A percentile compares a stretch with the other conserved stretches of the same genome.
phyloP scores from a whole-genome alignment of 2,329 filamentous ascomycete genomes.

The Alternaria sp. region DNA sequence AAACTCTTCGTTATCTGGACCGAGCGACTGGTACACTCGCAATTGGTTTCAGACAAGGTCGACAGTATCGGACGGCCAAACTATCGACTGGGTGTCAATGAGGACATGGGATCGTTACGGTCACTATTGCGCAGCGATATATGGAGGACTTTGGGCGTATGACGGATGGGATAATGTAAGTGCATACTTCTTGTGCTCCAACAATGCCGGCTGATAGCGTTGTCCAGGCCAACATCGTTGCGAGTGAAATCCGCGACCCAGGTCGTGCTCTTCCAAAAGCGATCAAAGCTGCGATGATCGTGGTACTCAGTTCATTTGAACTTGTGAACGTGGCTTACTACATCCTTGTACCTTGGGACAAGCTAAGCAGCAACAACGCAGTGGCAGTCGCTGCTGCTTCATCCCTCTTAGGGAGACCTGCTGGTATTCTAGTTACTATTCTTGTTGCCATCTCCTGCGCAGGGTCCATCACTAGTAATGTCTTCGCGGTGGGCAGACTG shows the following conservation, averaged over 20 bases:
- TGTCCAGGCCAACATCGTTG: slow-evolving; percentile 49
- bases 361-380: slow-evolving; percentile 67
- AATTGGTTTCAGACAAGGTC: slow-evolving; percentile 65
- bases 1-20: slow-evolving; percentile 39
- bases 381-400: slow-evolving; percentile 66
- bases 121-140: slow-evolving; percentile 68
- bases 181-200: neutral
- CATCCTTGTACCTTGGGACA: slow-evolving; percentile 67
- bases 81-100: slow-evolving; percentile 51
- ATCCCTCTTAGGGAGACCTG: slow-evolving; percentile 61
- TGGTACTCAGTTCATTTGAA: slow-evolving; percentile 68
- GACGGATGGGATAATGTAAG: slow-evolving; percentile 72
- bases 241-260: slow-evolving; percentile 49
- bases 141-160: slow-evolving; percentile 71
- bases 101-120: slow-evolving; percentile 68
- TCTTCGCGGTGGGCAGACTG: slow-evolving; percentile 70
- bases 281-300: slow-evolving; percentile 68
- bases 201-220: neutral
- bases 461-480: slow-evolving; percentile 69
- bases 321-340: slow-evolving; percentile 70
- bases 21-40: slow-evolving; percentile 53
- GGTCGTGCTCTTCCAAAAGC: slow-evolving; percentile 62
- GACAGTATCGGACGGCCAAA: slow-evolving; percentile 57
- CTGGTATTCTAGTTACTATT: slow-evolving; percentile 64
- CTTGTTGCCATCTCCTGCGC: slow-evolving; percentile 69